Evolutionary conservation across 75 land plant genomes (phyloP).

Genomic region (Chamaecyparis obtusa): DNA sequence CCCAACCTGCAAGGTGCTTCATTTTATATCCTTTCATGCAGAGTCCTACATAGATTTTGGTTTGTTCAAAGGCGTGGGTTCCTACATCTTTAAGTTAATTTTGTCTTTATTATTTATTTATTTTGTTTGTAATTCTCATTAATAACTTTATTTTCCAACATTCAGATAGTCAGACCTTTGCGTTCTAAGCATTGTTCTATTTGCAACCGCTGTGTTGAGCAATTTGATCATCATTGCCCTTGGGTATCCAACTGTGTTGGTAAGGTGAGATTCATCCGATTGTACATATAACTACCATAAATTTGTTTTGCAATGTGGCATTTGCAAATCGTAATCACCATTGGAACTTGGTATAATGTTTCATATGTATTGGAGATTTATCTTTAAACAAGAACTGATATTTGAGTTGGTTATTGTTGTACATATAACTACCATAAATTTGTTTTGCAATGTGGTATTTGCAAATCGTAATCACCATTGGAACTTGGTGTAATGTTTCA

Average conservation of each 20-base stretch:
- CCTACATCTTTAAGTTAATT: conserved; percentile 3
- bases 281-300: not conserved
- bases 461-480: not conserved
- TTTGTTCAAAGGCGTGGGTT: not conserved
- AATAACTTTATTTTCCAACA: conserved; percentile 9
- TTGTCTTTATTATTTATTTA: not conserved
- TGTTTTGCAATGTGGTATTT: no score
- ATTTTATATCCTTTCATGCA: not conserved
- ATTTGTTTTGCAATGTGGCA: not conserved
- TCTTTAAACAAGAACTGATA: conserved; percentile 1
- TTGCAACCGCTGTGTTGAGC: conserved; percentile 95
- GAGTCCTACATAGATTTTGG: not conserved
- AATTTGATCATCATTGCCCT: conserved; percentile 98
- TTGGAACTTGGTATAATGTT: not conserved
- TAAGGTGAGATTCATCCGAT: conserved; percentile 52
- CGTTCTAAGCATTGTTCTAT: conserved; percentile 94
- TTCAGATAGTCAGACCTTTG: conserved; percentile 87
- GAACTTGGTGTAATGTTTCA: not conserved
- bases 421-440: not conserved
- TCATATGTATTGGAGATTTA: not conserved
- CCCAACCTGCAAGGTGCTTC: conserved; percentile 91
- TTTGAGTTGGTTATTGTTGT: not conserved
- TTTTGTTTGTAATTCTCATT: not conserved
- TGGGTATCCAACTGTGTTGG: conserved; percentile 99
- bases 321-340: not conserved